Base-by-base conservation (phyloP, 305 asterid genomes). In the Lippia alba region DNA sequence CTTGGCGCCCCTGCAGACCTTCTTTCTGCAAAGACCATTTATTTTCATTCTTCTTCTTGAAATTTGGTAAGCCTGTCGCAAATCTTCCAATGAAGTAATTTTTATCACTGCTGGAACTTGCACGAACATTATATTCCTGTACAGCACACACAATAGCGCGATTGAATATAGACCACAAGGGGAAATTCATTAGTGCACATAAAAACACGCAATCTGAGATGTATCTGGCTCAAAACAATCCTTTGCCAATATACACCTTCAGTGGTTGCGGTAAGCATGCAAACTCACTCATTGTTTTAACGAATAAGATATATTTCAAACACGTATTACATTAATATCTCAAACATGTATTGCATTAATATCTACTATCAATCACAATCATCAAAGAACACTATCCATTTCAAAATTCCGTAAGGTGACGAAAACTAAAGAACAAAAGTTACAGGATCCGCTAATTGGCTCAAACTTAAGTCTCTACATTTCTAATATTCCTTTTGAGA, bases 21-120 rank as follows among this genome's bases (percentile, higher is more conserved):
- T 94, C 98, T 78, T 90, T 94, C 82, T 88, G 97, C 82, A 94
- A 44, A 48, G 90, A 76, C 99, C 99, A 94, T 71, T 90, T 94
- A 75, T 89, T 89, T 72, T 94, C 97, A 56, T 82, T 84, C 84
- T 87, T 89, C 85, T 86, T 91, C 87, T 84, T 89, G 77, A 94
- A 91, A 77, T 74, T 85, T 8, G 98, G 99, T 48, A 94, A 78
- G 39, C 99, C 99, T 2, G 92, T 72, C 11, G 96, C 85, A 78
- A 94, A 94, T 79, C 99, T 83, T 66, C 92, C 97, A 57, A 94
- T 91, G 78, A 88, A 88, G 82, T 87, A 91, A 75, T 91, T 94
- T 76, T 88, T 94, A 79, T 88, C 97, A 36, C 39, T 79, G 71
- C 84, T 83, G 70, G 91, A 76, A 81, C 92, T 76, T 50, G 98